Conservation (phyloP, 495 filamentous ascomycete species). For the Collariella sp. region DNA sequence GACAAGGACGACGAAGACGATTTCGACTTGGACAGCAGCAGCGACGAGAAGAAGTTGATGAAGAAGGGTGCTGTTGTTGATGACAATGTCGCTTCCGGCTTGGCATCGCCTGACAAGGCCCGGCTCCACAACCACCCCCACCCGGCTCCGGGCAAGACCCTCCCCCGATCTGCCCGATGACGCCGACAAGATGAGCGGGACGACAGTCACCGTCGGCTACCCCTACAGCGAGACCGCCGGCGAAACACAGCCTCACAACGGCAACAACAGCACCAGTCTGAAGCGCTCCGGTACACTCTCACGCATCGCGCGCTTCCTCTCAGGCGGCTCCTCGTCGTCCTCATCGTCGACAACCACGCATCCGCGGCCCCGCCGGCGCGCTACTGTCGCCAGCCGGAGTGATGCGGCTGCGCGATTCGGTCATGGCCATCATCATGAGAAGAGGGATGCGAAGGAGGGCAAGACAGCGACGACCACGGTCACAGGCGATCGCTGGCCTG, state of each 20-base stretch:
- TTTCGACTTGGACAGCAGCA: background rate
- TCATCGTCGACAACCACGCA: background rate
- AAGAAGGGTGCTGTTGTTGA: no score
- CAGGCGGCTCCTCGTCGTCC: background rate
- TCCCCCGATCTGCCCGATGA: background rate
- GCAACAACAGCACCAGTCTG: background rate
- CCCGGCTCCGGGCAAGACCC: background rate
- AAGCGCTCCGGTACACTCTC: conserved; percentile 6
- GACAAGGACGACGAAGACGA: conserved; percentile 2
- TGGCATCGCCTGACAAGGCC: background rate
- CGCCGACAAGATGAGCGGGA: background rate
- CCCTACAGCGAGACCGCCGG: background rate
- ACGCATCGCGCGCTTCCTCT: conserved; percentile 3
- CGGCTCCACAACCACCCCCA: background rate
- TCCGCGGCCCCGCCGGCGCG: background rate
- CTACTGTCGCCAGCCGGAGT: background rate
- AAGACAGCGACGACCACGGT: background rate
- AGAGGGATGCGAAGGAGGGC: background rate
- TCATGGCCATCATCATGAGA: background rate
- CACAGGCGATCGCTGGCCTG: background rate
- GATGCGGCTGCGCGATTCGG: background rate
- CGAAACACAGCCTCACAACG: background rate
- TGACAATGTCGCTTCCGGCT: background rate
- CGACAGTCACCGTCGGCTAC: background rate
- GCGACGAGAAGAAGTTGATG: background rate